Percentiles rank a stretch among this genome's conserved stretches.
phyloP scores from a whole-genome alignment of 2,329 filamentous ascomycete genomes.

The Alternaria consortialis region DNA sequence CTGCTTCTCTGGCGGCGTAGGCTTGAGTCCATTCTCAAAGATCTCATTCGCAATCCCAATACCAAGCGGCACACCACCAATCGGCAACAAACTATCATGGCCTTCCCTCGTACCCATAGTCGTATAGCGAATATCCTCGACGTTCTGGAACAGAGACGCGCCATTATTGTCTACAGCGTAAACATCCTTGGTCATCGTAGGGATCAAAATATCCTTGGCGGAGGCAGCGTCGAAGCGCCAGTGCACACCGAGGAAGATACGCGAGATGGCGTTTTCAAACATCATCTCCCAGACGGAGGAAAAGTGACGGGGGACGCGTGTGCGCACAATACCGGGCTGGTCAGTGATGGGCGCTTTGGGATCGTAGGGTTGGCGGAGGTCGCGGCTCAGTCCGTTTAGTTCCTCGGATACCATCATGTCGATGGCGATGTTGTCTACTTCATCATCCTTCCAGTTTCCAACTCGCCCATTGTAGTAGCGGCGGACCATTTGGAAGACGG shows the following conservation, averaged over 20 bases:
- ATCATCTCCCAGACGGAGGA: slow-evolving; percentile 37
- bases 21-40: slow-evolving; percentile 14
- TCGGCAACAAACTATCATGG: slow-evolving; percentile 12
- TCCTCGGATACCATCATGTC: slow-evolving; percentile 32
- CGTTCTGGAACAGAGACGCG: slow-evolving; percentile 20
- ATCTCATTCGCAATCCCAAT: slow-evolving; percentile 27
- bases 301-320: slow-evolving; percentile 28
- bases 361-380: slow-evolving; percentile 35
- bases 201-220: slow-evolving; percentile 26
- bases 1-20: slow-evolving; percentile 18
- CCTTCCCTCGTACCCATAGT: slow-evolving; percentile 21
- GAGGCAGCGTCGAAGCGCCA: slow-evolving; percentile 43
- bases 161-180: slow-evolving; percentile 21
- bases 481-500: slow-evolving; percentile 33
- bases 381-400: slow-evolving; percentile 36
- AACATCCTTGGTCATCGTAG: slow-evolving; percentile 17
- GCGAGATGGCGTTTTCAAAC: slow-evolving; percentile 40
- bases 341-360: slow-evolving; percentile 31
- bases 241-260: slow-evolving; percentile 40
- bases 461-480: slow-evolving; percentile 38
- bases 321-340: slow-evolving; percentile 38
- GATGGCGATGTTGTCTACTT: slow-evolving; percentile 35
- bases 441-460: slow-evolving; percentile 26
- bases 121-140: slow-evolving; percentile 19
- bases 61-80: slow-evolving; percentile 24